Evolutionary conservation across 2,329 filamentous ascomycete genomes (phyloP), one percentile per base, ranked within the genome.

Genomic region (Neobulgaria alba): DNA sequence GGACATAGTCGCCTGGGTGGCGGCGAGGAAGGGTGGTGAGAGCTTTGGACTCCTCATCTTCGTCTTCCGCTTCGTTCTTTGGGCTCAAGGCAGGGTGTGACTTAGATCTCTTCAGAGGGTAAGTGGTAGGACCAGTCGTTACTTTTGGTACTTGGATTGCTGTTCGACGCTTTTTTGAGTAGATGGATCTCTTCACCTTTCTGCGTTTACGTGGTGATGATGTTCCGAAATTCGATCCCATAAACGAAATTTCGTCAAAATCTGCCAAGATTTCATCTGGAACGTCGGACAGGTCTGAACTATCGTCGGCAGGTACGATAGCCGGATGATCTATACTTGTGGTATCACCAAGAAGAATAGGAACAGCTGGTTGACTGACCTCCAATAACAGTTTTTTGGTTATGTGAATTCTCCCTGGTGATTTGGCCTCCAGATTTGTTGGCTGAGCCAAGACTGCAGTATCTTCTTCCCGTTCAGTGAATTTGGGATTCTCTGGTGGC

Each of bases 1-100:
- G 77, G 20, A 85, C 81, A 63, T 96, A 96, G 62, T 92, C 85
- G 1, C 85, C 83, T 0, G 82, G 82, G 0, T 68, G 65, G 21
- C 85, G 79, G n/a, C n/a, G n/a, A n/a, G n/a, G n/a, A n/a, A n/a
- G n/a, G n/a, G n/a, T n/a, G n/a, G n/a, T n/a, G n/a, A n/a, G n/a
- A n/a, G 49, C 42, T 29, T 53, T 40, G 29, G 21, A 29, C 20
- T 33, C 30, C 37, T 42, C 35, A 9, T 43, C 42, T 29, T 48
- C 19, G 39, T 32, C 33, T 5, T 37, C 36, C 7, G 30, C 14
- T 33, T 40, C 17, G 21, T 43, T 14, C 18, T 39, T 31, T n/a
- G n/a, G n/a, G n/a, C n/a, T n/a, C n/a, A n/a, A n/a, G n/a, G n/a
- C n/a, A n/a, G n/a, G n/a, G n/a, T n/a, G n/a, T n/a, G n/a, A n/a